Conservation (phyloP, 169 alveolate species). For the Sarcocystis neurona region DNA sequence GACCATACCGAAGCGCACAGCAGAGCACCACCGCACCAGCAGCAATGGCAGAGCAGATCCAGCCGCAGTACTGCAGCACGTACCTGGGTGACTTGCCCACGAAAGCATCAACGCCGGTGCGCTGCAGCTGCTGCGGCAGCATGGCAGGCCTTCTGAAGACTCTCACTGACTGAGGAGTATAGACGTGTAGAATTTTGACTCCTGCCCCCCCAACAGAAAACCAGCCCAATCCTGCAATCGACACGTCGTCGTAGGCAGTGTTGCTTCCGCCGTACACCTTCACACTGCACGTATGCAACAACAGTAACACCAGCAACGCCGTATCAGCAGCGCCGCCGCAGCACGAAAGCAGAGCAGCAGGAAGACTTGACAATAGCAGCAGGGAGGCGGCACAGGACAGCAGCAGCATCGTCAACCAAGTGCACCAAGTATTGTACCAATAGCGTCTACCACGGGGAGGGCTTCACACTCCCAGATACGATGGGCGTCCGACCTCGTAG, state of each 20-base stretch:
- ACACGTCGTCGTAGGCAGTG: constrained; percentile 76
- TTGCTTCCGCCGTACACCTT: constrained; percentile 42
- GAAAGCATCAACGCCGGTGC: constrained; percentile 24
- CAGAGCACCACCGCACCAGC: background rate
- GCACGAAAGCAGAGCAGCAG: background rate
- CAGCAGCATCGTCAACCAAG: too few relatives aligned
- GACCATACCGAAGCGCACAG: too few relatives aligned
- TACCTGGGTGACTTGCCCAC: constrained; percentile 18
- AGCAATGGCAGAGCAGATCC: background rate
- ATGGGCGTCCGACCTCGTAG: too few relatives aligned
- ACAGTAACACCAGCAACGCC: background rate
- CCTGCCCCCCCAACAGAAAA: constrained; percentile 78
- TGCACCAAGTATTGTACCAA: too few relatives aligned
- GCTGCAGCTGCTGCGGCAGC: constrained; percentile 27
- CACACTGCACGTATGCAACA: constrained; percentile 22
- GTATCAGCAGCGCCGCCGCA: background rate
- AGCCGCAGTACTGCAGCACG: background rate
- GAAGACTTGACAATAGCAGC: background rate
- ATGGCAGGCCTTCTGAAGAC: constrained; percentile 74
- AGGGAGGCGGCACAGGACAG: too few relatives aligned
- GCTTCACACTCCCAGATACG: too few relatives aligned
- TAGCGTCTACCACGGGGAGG: too few relatives aligned
- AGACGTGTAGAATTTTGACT: constrained; percentile 73
- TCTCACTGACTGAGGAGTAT: constrained; percentile 78
- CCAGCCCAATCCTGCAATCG: constrained; percentile 84